These are phyloP conservation scores for Cyberlindnera euphorbiiphila DNA, from an alignment of 805 yeast genomes.

Conservation along the genomic window DNA sequence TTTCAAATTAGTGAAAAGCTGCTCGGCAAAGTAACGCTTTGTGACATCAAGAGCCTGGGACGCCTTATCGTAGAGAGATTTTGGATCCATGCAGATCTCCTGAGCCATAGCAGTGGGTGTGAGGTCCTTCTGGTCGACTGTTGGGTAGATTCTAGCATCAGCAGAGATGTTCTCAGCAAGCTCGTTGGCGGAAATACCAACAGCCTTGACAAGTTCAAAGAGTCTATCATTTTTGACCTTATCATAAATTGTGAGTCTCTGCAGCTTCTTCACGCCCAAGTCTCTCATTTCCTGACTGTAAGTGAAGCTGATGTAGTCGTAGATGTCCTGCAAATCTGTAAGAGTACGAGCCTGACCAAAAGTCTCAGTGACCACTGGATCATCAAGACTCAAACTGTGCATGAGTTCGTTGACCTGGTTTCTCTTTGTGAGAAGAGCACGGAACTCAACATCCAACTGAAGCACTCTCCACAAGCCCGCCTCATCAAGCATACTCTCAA, in stretches of 20 bases:
- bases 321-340: conserved; percentile 81
- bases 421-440: conserved; percentile 74
- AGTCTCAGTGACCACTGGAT: conserved; percentile 53
- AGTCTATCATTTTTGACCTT: conserved; percentile 62
- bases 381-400: conserved; percentile 50
- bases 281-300: conserved; percentile 43
- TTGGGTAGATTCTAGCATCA: conserved; percentile 62
- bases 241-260: conserved; percentile 57
- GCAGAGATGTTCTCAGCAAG: conserved; percentile 79
- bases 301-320: conserved; percentile 76
- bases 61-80: conserved; percentile 49
- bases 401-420: conserved; percentile 55
- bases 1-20: conserved; percentile 75
- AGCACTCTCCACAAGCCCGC: conserved; percentile 93
- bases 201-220: conserved; percentile 60
- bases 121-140: conserved; percentile 49
- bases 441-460: conserved; percentile 82
- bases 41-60: conserved; percentile 69
- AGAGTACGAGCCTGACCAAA: conserved; percentile 55
- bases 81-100: conserved; percentile 32
- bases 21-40: conserved; percentile 71
- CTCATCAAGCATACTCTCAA: conserved; percentile 53
- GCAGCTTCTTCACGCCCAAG: conserved; percentile 27
- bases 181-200: conserved; percentile 75
- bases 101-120: conserved; percentile 61